phyloP scores from a whole-genome alignment of 352 stramenopile species.

The Phytophthora agathidicida region DNA sequence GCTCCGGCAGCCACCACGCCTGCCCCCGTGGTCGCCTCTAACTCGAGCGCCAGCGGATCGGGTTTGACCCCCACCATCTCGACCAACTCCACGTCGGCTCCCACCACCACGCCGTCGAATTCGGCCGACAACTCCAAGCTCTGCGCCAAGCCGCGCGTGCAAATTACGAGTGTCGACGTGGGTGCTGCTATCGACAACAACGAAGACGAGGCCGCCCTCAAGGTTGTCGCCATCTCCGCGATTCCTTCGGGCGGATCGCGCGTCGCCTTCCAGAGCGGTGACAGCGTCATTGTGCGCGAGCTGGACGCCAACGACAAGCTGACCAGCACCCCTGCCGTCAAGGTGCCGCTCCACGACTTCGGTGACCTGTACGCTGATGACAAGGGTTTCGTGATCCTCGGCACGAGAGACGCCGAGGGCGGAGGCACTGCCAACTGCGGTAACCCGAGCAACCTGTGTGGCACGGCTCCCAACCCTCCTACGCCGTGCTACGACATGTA shows the following conservation, averaged over 20 bases:
- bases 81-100: constrained; percentile 8
- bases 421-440: no score
- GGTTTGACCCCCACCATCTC: not conserved
- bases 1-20: constrained; percentile 3
- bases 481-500: constrained; percentile 64
- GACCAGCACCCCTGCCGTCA: constrained; percentile 28
- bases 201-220: constrained; percentile 55
- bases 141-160: constrained; percentile 43
- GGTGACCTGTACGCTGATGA: constrained; percentile 54
- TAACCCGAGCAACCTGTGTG: constrained; percentile 59
- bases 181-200: constrained; percentile 34
- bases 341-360: constrained; percentile 49
- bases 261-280: constrained; percentile 55
- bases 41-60: constrained; percentile 9
- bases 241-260: constrained; percentile 47
- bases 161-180: constrained; percentile 46
- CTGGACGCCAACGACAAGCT: constrained; percentile 51
- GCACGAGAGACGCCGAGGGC: constrained; percentile 48
- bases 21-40: constrained; percentile 1
- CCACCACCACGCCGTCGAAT: constrained; percentile 10
- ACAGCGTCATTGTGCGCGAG: constrained; percentile 45
- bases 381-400: constrained; percentile 52
- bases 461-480: constrained; percentile 29
- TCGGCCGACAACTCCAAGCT: constrained; percentile 35
- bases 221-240: constrained; percentile 48